phyloP scores from a whole-genome alignment of 345 rosid species.

The Combretum micranthum region DNA sequence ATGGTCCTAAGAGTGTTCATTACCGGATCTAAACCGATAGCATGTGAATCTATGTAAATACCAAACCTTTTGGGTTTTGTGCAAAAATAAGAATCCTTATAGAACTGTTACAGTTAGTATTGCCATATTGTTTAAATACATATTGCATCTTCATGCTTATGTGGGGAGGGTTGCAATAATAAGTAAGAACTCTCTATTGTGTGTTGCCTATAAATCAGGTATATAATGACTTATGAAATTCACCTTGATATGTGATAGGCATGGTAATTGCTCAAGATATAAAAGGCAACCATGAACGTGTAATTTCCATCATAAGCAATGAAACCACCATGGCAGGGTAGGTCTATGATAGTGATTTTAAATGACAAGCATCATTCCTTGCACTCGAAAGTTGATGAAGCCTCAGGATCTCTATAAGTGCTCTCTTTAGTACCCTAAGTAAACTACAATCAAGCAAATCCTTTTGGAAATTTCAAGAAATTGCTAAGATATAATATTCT shows the following conservation, averaged over 20 bases:
- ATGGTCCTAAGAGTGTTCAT: too few species aligned
- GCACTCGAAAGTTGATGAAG: slow-evolving; percentile 67
- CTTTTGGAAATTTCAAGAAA: slow-evolving; percentile 73
- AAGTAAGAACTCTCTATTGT: too few species aligned
- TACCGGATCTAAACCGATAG: too few species aligned
- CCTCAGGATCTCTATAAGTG: slow-evolving; percentile 64
- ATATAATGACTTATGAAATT: background rate
- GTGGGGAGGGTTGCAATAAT: too few species aligned
- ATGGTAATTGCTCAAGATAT: slow-evolving; percentile 90
- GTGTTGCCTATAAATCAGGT: too few species aligned
- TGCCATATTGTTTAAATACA: too few species aligned
- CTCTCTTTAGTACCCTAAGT: slow-evolving; percentile 76
- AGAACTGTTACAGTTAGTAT: too few species aligned
- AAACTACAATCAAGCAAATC: slow-evolving; percentile 85
- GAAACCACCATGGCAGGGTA: slow-evolving; percentile 85
- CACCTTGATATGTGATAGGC: slow-evolving; percentile 25
- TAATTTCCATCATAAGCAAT: slow-evolving; percentile 71
- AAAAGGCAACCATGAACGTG: slow-evolving; percentile 69
- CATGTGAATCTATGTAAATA: too few species aligned
- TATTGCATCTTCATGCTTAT: too few species aligned
- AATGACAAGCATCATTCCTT: slow-evolving; percentile 79
- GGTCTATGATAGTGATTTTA: slow-evolving; percentile 78
- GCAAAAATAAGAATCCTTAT: too few species aligned
- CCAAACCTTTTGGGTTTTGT: too few species aligned
- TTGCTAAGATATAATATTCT: slow-evolving; percentile 55